A percentile compares a stretch with the other conserved stretches of the same genome.
These are phyloP conservation scores for Trifolium fragiferum DNA, from an alignment of 306 rosid genomes.

Conservation along the genomic window DNA sequence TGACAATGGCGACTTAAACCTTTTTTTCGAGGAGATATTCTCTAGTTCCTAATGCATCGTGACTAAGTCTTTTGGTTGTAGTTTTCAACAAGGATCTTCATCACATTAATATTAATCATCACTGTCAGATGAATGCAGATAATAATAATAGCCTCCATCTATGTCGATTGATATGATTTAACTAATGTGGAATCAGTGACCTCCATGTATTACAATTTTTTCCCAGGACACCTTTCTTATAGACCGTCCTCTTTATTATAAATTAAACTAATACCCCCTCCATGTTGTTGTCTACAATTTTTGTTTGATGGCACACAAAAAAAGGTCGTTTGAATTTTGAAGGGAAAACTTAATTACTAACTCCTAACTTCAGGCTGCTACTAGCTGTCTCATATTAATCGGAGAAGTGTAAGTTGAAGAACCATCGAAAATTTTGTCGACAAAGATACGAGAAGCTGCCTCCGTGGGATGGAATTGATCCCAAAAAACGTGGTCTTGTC, in stretches of 20 bases:
- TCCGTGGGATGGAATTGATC: conserved; percentile 74
- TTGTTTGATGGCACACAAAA: not conserved
- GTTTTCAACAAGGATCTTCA: conserved; percentile 1
- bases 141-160: not conserved
- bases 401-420: conserved; percentile 58
- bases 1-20: conserved; percentile 61
- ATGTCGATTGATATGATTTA: conserved; percentile 3
- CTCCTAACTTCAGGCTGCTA: conserved; percentile 46
- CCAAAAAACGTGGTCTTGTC: conserved; percentile 70
- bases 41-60: conserved; percentile 35
- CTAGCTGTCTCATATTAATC: conserved; percentile 58
- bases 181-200: conserved; percentile 17
- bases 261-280: not conserved
- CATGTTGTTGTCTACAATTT: not conserved
- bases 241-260: not conserved
- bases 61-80: not conserved
- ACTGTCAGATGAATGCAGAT: not conserved
- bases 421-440: conserved; percentile 55
- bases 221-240: not conserved
- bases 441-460: conserved; percentile 52
- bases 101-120: no score
- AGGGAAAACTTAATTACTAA: not conserved
- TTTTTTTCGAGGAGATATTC: conserved; percentile 70
- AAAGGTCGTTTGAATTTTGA: not conserved
- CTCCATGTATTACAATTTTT: not conserved